A percentile compares a stretch with the other conserved stretches of the same genome.
Conservation (phyloP, 2,329 filamentous ascomycete species). For the Verticillium albo-atrum region DNA sequence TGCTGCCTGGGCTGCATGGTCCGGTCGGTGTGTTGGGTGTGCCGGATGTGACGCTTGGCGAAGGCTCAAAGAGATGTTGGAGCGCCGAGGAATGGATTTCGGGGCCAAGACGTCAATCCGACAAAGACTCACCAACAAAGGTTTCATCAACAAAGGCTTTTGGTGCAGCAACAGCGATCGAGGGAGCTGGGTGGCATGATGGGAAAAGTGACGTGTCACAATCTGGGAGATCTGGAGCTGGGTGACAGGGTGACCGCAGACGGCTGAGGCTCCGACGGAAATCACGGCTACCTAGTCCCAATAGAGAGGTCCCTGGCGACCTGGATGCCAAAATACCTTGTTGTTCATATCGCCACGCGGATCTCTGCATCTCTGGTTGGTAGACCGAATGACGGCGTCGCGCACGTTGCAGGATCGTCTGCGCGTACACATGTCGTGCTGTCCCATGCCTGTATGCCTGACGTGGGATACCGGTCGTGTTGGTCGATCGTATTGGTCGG, state of each 20-base stretch:
- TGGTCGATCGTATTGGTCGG: not conserved
- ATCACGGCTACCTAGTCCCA: not conserved
- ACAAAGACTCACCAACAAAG: not conserved
- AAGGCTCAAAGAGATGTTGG: not conserved
- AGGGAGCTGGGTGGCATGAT: not conserved
- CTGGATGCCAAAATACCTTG: not conserved
- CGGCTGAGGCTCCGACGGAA: not conserved
- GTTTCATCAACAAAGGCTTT: not conserved
- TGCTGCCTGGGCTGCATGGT: not conserved
- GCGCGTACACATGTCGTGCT: not conserved
- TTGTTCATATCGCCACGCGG: not conserved
- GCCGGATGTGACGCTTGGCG: not conserved
- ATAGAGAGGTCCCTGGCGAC: not conserved
- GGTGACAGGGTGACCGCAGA: not conserved
- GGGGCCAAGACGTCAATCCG: not conserved
- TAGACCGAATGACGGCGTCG: not conserved
- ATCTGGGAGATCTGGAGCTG: not conserved
- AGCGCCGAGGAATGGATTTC: not conserved
- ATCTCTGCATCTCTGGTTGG: not conserved
- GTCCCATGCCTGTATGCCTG: not conserved
- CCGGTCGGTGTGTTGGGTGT: not conserved
- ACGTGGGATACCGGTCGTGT: not conserved
- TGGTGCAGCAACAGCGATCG: not conserved
- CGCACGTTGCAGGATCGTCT: not conserved
- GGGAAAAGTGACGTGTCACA: not conserved